These are phyloP conservation scores for Endoconidiophora laricicola DNA, from an alignment of 2,329 filamentous ascomycete species.

Conservation along the genomic window DNA sequence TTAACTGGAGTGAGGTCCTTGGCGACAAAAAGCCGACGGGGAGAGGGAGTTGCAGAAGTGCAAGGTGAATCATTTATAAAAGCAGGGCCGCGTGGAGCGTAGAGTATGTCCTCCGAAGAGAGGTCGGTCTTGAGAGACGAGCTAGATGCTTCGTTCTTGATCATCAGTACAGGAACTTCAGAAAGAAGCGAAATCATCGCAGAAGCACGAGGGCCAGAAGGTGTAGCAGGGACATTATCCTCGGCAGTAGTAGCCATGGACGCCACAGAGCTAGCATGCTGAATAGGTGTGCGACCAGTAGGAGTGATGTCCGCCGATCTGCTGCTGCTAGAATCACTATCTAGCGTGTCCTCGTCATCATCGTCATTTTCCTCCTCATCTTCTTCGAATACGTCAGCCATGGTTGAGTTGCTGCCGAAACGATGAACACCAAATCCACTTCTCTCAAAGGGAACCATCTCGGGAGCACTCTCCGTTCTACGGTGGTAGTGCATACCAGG, in stretches of 20 bases:
- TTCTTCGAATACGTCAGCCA: conserved; percentile 79
- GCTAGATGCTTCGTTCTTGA: conserved; percentile 32
- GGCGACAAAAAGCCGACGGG: conserved; percentile 24
- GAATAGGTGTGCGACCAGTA: conserved; percentile 7
- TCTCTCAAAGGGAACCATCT: conserved; percentile 57
- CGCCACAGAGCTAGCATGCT: conserved; percentile 9
- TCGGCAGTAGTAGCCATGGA: conserved; percentile 11
- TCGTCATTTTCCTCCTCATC: conserved; percentile 53
- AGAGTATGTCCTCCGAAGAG: conserved; percentile 28
- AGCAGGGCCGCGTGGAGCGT: conserved; percentile 19
- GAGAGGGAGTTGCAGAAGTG: conserved; percentile 29
- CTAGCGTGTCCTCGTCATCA: conserved; percentile 25
- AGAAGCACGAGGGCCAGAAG: conserved; percentile 8
- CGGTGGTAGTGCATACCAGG: conserved; percentile 62
- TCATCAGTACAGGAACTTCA: conserved; percentile 5
- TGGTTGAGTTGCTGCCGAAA: conserved; percentile 51
- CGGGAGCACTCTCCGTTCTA: conserved; percentile 64
- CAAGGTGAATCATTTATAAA: conserved; percentile 18
- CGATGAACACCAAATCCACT: conserved; percentile 40
- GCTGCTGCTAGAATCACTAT: conserved; percentile 12
- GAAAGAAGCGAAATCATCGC: conserved; percentile 8
- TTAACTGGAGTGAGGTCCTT: conserved; percentile 36
- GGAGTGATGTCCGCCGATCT: conserved; percentile 12
- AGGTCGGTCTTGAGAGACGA: conserved; percentile 27
- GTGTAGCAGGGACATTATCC: conserved; percentile 12